These are phyloP conservation scores for Calonectria fujianensis DNA, from an alignment of 2,329 filamentous ascomycete species.

Conservation along the genomic window DNA sequence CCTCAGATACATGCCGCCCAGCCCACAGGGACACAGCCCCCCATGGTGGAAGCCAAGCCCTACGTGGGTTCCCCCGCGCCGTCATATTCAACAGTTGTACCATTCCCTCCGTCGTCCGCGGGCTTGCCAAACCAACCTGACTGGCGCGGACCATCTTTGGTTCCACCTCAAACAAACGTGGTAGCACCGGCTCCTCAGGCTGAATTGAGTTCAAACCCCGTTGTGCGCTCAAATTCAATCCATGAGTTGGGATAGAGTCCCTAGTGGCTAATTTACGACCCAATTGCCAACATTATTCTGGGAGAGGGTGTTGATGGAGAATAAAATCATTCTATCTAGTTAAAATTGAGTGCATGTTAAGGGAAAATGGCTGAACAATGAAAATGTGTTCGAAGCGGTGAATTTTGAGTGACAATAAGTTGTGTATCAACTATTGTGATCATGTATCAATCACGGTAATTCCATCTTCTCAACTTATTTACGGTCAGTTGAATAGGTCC, in stretches of 20 bases:
- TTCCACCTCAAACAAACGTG: background rate
- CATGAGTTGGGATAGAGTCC: background rate
- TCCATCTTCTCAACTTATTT: background rate
- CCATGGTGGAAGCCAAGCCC: background rate
- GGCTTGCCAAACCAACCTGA: background rate
- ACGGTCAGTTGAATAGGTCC: background rate
- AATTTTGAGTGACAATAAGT: background rate
- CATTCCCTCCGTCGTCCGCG: background rate
- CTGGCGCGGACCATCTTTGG: background rate
- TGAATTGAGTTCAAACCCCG: background rate
- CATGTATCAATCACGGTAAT: background rate
- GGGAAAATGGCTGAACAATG: no score
- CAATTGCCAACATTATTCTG: background rate
- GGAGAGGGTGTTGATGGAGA: background rate
- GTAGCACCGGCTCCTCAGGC: background rate
- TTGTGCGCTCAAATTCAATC: background rate
- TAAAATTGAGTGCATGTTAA: no score
- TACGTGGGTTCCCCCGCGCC: background rate
- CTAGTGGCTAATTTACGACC: fast-evolving
- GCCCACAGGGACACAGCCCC: background rate
- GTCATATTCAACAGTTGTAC: background rate
- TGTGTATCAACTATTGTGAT: background rate
- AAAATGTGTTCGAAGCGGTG: background rate
- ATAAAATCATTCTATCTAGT: background rate
- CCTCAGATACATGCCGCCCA: background rate